phyloP scores from a whole-genome alignment of 306 rosid genomes.

The Cicer yamashitae region DNA sequence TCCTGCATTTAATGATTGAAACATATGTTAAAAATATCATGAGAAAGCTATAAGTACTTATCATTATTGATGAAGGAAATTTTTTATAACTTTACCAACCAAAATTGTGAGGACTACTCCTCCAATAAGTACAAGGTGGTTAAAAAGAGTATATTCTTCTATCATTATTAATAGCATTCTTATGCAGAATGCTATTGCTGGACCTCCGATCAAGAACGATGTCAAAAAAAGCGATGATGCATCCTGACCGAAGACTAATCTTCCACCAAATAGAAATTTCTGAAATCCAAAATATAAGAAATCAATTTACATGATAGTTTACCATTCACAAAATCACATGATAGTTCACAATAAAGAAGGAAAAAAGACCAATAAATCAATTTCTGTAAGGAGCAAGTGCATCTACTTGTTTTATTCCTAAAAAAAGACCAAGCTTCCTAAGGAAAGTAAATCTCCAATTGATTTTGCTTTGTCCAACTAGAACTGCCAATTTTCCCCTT shows the following conservation, averaged over 20 bases:
- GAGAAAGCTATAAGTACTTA: conserved; percentile 30
- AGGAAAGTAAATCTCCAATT: no score
- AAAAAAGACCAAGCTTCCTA: background rate
- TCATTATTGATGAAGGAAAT: conserved; percentile 35
- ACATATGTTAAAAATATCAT: conserved; percentile 40
- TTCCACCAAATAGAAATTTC: conserved; percentile 91
- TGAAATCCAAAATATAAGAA: conserved; percentile 41
- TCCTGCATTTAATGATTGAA: conserved; percentile 56
- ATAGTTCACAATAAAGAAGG: no score
- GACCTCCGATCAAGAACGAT: conserved; percentile 77
- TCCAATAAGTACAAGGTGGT: conserved; percentile 59
- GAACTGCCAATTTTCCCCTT: background rate
- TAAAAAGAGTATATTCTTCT: conserved; percentile 47
- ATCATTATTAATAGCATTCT: conserved; percentile 59
- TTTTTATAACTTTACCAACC: conserved; percentile 65
- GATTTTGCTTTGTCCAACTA: conserved; percentile 7
- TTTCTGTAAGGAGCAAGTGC: no score
- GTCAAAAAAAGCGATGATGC: conserved; percentile 75
- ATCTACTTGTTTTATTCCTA: background rate
- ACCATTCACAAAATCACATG: no score
- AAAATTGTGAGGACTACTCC: conserved; percentile 76
- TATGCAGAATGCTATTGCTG: conserved; percentile 80
- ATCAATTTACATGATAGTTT: conserved; percentile 7
- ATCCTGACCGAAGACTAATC: conserved; percentile 84
- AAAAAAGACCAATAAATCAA: background rate